These are phyloP conservation scores for Styphnolobium japonicum DNA, from an alignment of 306 rosid species.

Conservation along the genomic window DNA sequence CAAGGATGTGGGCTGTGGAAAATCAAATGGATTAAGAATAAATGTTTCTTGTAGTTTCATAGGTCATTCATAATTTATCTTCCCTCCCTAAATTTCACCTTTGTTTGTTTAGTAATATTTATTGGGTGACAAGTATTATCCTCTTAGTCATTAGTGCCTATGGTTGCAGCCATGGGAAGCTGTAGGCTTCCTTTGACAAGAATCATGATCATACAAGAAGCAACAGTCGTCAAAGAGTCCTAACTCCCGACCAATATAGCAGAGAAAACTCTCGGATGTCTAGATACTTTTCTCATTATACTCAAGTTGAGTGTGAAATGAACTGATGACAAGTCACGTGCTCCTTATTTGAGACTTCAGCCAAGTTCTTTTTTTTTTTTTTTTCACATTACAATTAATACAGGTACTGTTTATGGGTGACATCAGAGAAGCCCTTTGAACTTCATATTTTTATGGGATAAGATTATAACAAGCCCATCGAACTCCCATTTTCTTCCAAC, in stretches of 20 bases:
- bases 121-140: background rate
- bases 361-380: background rate
- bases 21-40: constrained; percentile 6
- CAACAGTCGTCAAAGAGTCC: background rate
- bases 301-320: constrained; percentile 2
- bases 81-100: background rate
- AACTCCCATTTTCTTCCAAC: too few relatives aligned
- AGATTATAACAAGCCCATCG: too few relatives aligned
- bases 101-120: constrained; percentile 4
- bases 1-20: background rate
- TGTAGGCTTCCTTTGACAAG: background rate
- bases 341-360: constrained; percentile 4
- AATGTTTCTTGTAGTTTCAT: constrained; percentile 12
- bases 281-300: background rate
- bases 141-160: background rate
- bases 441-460: too few relatives aligned
- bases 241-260: background rate
- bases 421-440: too few relatives aligned
- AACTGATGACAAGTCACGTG: background rate
- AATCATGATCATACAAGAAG: constrained; percentile 8
- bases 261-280: background rate
- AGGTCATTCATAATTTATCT: constrained; percentile 1
- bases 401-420: background rate
- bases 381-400: background rate
- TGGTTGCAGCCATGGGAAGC: background rate